Base-by-base conservation (phyloP, 768 basidiomycete genomes). In the Mycena indigotica region DNA sequence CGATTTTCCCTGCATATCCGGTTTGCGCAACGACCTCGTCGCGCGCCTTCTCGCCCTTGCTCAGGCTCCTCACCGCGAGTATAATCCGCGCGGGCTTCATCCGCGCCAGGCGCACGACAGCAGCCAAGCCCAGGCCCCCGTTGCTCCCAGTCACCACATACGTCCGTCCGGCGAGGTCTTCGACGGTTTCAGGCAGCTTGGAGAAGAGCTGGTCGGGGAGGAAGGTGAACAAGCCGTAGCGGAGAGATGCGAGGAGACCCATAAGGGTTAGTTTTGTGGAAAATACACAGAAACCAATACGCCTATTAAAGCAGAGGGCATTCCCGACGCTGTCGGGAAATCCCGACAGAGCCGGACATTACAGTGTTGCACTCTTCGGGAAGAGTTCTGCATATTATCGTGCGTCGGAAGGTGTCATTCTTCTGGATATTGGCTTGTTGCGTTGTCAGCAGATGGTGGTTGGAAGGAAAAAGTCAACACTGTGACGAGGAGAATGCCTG, bases 121-220 rank as follows among this genome's bases (percentile, higher is more conserved):
- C 60, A 19, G 71, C 70, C 1, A 75, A 57, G 0, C 79, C 80
- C 23, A 81, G 70, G 5, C 70, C 78, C 1, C 71, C 63, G 53
- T 76, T 78, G 17, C 72, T 72, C 2, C 78, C 77, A 17, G 73
- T 72, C 19, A 76, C 72, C 41, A 77, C 67, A 19, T 70, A 62
- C 28, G 77, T 75, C 66, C 74, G 75, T n/a, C 70, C 69, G 0
- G 65, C 65, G 46, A 76, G 58, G 56, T 78, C 74, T 0, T 35
- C 57, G 4, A 5, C 38, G n/a, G 68, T 65, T 0, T 61, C 65
- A 3, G 53, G 40, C 1, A 61, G 3, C 30, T 62, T 57, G 23
- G 56, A 16, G 15, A 55, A 55, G 15, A 57, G 28, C 24, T 62
- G 56, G 30, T 57, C 56, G 16, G 41, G 41, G 0, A 62, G 26